These are phyloP conservation scores for Bjerkandera adusta DNA, from an alignment of 1,284 basidiomycete genomes.

Conservation along the genomic window DNA sequence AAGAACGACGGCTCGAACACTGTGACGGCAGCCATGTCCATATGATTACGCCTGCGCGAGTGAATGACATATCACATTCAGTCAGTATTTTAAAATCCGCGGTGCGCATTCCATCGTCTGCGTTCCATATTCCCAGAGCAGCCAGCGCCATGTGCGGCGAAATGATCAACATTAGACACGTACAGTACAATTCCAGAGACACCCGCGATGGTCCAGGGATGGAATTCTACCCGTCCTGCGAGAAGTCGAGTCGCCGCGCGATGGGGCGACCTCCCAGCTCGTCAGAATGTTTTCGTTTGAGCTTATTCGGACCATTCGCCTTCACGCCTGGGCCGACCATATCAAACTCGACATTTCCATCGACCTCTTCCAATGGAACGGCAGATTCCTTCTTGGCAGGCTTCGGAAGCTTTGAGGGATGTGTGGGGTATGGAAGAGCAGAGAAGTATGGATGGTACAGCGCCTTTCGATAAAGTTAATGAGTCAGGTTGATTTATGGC, in stretches of 20 bases:
- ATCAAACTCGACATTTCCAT: conserved; percentile 59
- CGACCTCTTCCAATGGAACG: conserved; percentile 67
- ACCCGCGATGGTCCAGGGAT: conserved; percentile 19
- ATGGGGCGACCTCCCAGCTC: conserved; percentile 39
- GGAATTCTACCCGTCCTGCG: conserved; percentile 1
- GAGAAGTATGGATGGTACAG: conserved; percentile 79
- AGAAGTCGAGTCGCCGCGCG: conserved; percentile 47
- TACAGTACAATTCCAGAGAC: conserved; percentile 8
- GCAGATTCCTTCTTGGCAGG: conserved; percentile 50
- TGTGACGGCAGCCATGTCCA: too few species aligned
- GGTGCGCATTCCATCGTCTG: too few species aligned
- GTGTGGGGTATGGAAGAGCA: conserved; percentile 75
- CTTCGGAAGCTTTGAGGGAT: conserved; percentile 82
- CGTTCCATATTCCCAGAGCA: too few species aligned
- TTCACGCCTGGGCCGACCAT: conserved; percentile 36
- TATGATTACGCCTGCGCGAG: too few species aligned
- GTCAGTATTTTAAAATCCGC: too few species aligned
- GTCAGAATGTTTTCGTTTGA: conserved; percentile 48
- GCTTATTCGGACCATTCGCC: conserved; percentile 38
- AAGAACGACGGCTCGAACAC: too few species aligned
- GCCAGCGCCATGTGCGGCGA: too few species aligned
- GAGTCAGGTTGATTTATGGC: conserved; percentile 7
- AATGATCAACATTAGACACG: conserved; percentile 2
- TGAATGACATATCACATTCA: too few species aligned
- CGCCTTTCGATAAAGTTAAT: conserved; percentile 43